Evolutionary conservation across 192 early-diverging fungal genomes (phyloP).

Genomic region (Coemansia aciculifera): DNA sequence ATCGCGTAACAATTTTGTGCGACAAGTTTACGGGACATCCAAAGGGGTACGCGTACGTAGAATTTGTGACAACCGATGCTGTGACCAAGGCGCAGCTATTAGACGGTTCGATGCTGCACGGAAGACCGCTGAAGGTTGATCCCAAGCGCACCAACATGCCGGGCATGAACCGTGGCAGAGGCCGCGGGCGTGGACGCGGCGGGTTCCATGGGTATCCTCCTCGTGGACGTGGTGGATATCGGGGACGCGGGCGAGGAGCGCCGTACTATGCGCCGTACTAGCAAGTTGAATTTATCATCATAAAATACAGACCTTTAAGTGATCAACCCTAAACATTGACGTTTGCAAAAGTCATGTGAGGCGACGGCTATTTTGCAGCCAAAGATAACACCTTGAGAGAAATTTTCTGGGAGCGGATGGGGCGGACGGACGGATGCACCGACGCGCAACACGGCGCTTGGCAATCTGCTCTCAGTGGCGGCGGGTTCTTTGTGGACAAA

Average conservation of each 20-base stretch:
- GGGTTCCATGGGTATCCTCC: conserved; percentile 63
- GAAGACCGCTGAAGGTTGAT: conserved; percentile 78
- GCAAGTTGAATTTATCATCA: not conserved
- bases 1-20: conserved; percentile 93
- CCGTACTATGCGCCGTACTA: conserved; percentile 44
- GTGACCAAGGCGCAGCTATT: conserved; percentile 83
- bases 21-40: conserved; percentile 92
- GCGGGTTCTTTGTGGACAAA: not conserved
- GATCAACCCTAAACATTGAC: not conserved
- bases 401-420: not conserved
- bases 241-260: conserved; percentile 44
- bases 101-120: conserved; percentile 89
- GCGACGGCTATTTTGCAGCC: not conserved
- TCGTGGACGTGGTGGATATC: conserved; percentile 45
- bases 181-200: conserved; percentile 67
- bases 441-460: not conserved
- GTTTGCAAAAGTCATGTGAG: not conserved
- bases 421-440: not conserved
- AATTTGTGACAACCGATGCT: conserved; percentile 83
- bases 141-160: conserved; percentile 95
- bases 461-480: not conserved
- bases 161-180: conserved; percentile 79
- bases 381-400: not conserved
- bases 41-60: conserved; percentile 93
- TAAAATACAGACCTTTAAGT: not conserved